Base-by-base conservation (phyloP, 2,329 filamentous ascomycete species). In the Trichophyton verrucosum region DNA sequence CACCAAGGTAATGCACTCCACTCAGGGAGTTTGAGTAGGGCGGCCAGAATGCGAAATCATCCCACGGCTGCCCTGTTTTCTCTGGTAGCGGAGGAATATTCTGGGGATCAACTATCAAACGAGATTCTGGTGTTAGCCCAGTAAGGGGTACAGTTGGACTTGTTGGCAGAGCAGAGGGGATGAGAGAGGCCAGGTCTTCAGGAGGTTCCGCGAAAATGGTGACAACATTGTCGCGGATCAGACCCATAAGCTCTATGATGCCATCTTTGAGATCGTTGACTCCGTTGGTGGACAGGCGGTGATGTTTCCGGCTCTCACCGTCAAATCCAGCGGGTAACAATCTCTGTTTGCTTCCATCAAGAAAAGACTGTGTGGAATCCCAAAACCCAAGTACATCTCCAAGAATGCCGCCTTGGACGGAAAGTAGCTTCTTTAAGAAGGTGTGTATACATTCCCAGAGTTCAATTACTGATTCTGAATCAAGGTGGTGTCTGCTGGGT, bases 31-130 rank as follows among this genome's bases (percentile, higher is more conserved):
- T 97, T 1, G 91, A 88, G 75, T 88, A 87, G 0, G 92, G 94
- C 3, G 92, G 91, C 91, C 92, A 97, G 73, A 97, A 99, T 0
- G 91, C 92, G 72, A 94, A 84, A 75, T 92, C 87, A 70, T 97
- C 94, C 90, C 91, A 97, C 0, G 86, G 77, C 67, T 96, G 90
- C 4, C 91, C 92, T 51, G 82, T 83, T 66, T 81, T 88, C 0
- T 90, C 89, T 0, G 88, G 89, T 1, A 86, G 85, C 9, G 86
- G 84, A 1, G 90, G 91, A 1, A 89, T 77, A 64, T 88, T 91
- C 69, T 82, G 87, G 0, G 84, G 80, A 69, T 96, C 90, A 62
- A 96, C 84, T 60, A 86, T 87, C 74, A 95, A 92, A 1, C 88
- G 83, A 53, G 87, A 85, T 66, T 89, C 87, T 8, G 85, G 82